Percentiles rank a stretch among this genome's conserved stretches.
Conservation (phyloP, 225 moss, liverwort and hornwort species). For the Antitrichia curtipendula region DNA sequence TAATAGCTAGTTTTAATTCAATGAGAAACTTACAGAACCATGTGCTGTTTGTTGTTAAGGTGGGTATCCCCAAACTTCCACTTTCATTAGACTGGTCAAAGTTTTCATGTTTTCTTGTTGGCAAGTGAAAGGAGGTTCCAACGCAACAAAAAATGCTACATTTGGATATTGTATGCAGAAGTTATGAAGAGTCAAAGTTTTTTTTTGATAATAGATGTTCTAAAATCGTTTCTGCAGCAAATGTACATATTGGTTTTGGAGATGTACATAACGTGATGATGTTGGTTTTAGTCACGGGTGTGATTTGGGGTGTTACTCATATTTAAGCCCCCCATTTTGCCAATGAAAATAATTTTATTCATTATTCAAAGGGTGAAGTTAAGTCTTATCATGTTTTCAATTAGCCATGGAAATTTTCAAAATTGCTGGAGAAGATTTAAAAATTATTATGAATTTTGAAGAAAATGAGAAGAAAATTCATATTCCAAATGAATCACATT, state of each 20-base stretch:
- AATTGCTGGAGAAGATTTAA: too few relatives aligned
- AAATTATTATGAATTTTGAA: neutral
- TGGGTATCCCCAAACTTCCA: too few relatives aligned
- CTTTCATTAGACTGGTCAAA: neutral
- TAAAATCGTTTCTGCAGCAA: rapidly evolving
- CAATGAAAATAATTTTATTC: neutral
- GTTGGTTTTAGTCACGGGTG: too few relatives aligned
- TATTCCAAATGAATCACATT: too few relatives aligned
- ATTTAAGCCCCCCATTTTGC: neutral
- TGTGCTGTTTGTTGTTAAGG: neutral
- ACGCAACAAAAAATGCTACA: rapidly evolving
- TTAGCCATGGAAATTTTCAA: neutral
- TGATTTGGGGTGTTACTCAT: too few relatives aligned
- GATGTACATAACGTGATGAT: too few relatives aligned
- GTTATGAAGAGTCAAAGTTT: neutral
- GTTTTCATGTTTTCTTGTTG: neutral
- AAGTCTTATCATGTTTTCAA: neutral
- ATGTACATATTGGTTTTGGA: neutral
- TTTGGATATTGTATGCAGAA: neutral
- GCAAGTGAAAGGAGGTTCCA: neutral
- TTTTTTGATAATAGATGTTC: too few relatives aligned
- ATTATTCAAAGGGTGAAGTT: neutral
- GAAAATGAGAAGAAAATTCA: neutral
- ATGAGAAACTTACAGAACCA: neutral
- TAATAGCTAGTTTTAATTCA: neutral